Conservation (phyloP, 495 filamentous ascomycete genomes). For the Aspergillus campestris region DNA sequence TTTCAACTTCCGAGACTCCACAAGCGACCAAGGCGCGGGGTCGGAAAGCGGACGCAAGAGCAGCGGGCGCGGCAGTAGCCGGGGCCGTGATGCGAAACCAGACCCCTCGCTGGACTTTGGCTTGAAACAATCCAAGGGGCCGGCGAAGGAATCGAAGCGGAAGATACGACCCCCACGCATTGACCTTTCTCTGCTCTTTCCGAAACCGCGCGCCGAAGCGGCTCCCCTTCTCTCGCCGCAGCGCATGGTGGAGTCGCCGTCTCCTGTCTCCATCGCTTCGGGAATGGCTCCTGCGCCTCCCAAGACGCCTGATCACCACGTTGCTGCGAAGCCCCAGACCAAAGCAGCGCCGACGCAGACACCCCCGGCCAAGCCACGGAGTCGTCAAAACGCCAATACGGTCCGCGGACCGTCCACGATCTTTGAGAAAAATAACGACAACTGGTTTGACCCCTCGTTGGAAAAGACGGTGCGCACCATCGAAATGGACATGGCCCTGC, state of each 20-base stretch:
- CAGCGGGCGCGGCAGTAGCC: not conserved
- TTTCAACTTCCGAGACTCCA: conserved; percentile 26
- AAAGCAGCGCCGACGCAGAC: conserved; percentile 19
- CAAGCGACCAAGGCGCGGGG: conserved; percentile 5
- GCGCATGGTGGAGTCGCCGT: conserved; percentile 36
- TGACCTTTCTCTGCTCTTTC: conserved; percentile 40
- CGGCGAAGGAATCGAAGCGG: conserved; percentile 31
- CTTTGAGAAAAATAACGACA: conserved; percentile 14
- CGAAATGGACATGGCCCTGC: conserved; percentile 32
- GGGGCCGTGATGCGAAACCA: not conserved
- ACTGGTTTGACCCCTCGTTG: conserved; percentile 22
- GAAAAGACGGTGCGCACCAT: conserved; percentile 29
- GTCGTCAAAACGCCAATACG: not conserved
- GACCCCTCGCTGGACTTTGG: conserved; percentile 11
- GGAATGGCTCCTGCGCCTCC: conserved; percentile 16
- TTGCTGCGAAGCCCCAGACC: conserved; percentile 15
- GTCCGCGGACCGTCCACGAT: conserved; percentile 12
- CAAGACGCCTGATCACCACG: conserved; percentile 8
- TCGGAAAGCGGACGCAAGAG: not conserved
- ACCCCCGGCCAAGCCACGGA: not conserved
- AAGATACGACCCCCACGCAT: conserved; percentile 35
- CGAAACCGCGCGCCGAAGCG: conserved; percentile 28
- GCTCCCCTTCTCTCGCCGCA: conserved; percentile 37
- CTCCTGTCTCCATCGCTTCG: conserved; percentile 30
- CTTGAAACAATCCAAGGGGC: conserved; percentile 14